Percentiles rank a stretch among this genome's conserved stretches.
Conservation (phyloP, 768 basidiomycete species). For the Rhizopogon roseolus region DNA sequence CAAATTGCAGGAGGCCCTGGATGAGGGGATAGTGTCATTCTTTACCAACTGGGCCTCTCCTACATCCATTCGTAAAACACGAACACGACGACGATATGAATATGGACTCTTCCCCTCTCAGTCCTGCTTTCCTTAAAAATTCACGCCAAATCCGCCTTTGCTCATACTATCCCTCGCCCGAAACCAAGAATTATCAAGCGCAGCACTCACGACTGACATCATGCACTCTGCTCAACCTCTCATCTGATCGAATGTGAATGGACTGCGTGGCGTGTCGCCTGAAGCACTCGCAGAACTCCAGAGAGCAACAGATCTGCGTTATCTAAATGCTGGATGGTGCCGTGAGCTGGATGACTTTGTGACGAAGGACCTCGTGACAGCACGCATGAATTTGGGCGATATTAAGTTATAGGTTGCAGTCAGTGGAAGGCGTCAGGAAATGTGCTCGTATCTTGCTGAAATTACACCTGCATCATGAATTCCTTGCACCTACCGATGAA, state of each 20-base stretch:
- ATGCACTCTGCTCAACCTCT: slow-evolving; percentile 64
- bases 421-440: slow-evolving; percentile 50
- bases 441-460: slow-evolving; percentile 42
- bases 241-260: slow-evolving; percentile 65
- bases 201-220: slow-evolving; percentile 57
- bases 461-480: slow-evolving; percentile 25
- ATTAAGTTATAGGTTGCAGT: slow-evolving; percentile 56
- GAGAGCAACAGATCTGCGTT: slow-evolving; percentile 39
- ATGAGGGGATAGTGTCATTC: no score
- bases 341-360: slow-evolving; percentile 79
- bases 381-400: slow-evolving; percentile 42
- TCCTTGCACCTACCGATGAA: no score
- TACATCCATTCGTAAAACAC: no score
- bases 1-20: no score
- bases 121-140: no score
- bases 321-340: slow-evolving; percentile 83
- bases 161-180: slow-evolving; percentile 55
- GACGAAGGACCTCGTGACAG: slow-evolving; percentile 60
- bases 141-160: slow-evolving; percentile 41
- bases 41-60: no score
- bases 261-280: slow-evolving; percentile 60
- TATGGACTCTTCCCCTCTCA: no score
- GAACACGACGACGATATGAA: no score
- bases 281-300: slow-evolving; percentile 39
- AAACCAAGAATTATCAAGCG: slow-evolving; percentile 46